Conservation (phyloP, 2,329 filamentous ascomycete genomes). For the Phialophora verrucosa region DNA sequence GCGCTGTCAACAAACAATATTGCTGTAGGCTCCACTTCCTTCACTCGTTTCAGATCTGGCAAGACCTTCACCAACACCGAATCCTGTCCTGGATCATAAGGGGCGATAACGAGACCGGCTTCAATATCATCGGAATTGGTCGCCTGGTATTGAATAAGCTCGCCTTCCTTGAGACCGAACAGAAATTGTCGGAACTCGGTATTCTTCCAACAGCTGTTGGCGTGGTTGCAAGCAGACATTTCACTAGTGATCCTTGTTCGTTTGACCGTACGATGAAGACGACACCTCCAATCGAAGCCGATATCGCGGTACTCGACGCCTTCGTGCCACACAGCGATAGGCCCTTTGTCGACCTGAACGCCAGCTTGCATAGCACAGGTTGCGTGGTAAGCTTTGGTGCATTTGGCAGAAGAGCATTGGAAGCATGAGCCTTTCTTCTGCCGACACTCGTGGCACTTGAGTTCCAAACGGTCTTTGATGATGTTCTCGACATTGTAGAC, state of each 20-base stretch:
- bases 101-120: conserved; percentile 85
- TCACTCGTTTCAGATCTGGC: conserved; percentile 74
- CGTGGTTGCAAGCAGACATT: conserved; percentile 61
- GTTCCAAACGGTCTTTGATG: conserved; percentile 82
- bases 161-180: conserved; percentile 69
- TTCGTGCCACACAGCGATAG: conserved; percentile 84
- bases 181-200: conserved; percentile 63
- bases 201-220: conserved; percentile 37
- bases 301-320: conserved; percentile 91
- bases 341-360: conserved; percentile 85
- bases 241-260: conserved; percentile 75
- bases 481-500: conserved; percentile 81
- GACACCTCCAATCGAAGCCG: conserved; percentile 90
- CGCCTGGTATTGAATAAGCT: conserved; percentile 85
- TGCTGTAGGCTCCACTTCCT: conserved; percentile 66
- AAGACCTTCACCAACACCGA: conserved; percentile 73
- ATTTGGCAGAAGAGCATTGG: conserved; percentile 95
- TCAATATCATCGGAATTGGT: conserved; percentile 79
- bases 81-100: conserved; percentile 74
- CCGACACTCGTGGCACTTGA: conserved; percentile 94
- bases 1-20: conserved; percentile 57
- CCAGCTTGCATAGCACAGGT: conserved; percentile 92
- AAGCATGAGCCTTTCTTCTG: conserved; percentile 96
- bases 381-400: conserved; percentile 88
- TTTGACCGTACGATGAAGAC: conserved; percentile 89